Conservation (phyloP, 139 green algal genomes). For the Volvox africanus region DNA sequence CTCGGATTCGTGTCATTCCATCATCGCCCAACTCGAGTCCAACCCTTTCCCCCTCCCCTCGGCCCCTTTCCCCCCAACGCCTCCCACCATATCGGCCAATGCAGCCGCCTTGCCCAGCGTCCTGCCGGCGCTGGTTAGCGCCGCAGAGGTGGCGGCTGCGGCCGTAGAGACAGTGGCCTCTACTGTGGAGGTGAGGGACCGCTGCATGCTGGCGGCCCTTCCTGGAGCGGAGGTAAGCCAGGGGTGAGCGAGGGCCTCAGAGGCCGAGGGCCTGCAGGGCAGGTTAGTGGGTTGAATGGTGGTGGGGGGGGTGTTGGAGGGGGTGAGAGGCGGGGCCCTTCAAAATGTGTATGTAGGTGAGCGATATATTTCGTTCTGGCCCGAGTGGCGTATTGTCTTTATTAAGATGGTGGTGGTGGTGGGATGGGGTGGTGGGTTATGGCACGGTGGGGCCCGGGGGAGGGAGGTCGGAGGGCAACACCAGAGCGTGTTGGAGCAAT, state of each 20-base stretch:
- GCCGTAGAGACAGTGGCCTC: conserved; percentile 10
- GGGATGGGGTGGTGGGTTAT: too few relatives aligned
- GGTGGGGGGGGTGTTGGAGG: neutral
- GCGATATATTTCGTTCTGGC: too few relatives aligned
- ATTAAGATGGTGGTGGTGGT: too few relatives aligned
- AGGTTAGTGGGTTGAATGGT: neutral
- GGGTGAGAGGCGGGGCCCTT: neutral
- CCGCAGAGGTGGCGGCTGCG: conserved; percentile 10
- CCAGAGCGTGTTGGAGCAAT: too few relatives aligned
- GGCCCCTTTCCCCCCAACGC: neutral
- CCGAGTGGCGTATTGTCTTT: too few relatives aligned
- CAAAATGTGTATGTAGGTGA: too few relatives aligned
- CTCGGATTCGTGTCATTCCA: too few relatives aligned
- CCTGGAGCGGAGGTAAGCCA: conserved; percentile 61
- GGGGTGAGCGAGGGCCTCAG: conserved; percentile 66
- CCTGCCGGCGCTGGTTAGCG: neutral
- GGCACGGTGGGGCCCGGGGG: too few relatives aligned
- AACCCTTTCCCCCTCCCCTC: neutral
- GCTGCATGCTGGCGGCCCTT: conserved; percentile 29
- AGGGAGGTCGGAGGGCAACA: too few relatives aligned
- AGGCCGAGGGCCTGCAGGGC: conserved; percentile 57
- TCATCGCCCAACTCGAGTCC: neutral
- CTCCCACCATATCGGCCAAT: conserved; percentile 23
- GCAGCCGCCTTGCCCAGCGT: neutral
- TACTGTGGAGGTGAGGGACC: conserved; percentile 43